phyloP scores from a whole-genome alignment of 768 basidiomycete species.

The Rickenella mellea region DNA sequence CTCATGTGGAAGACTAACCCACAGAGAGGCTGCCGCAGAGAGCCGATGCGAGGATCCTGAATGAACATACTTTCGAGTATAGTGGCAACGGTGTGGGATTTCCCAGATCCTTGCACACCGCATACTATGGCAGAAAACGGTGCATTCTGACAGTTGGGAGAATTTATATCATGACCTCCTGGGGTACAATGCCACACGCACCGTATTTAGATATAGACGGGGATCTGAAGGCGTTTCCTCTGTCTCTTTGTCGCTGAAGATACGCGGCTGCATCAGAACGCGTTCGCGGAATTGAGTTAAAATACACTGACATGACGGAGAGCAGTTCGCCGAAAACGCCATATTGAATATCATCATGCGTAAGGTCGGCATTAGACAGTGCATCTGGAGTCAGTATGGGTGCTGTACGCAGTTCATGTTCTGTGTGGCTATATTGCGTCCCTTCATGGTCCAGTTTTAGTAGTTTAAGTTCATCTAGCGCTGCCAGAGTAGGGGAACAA shows the following conservation, averaged over 20 bases:
- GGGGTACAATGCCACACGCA: constrained; percentile 19
- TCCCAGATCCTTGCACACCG: constrained; percentile 70
- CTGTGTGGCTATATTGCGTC: too few species aligned
- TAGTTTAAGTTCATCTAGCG: too few species aligned
- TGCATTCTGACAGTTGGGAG: constrained; percentile 40
- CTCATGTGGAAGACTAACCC: constrained; percentile 66
- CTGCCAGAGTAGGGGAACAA: too few species aligned
- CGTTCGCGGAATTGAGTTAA: not conserved
- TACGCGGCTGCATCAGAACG: not conserved
- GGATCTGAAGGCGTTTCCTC: constrained; percentile 30
- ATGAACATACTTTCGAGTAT: constrained; percentile 66
- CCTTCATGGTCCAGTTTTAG: too few species aligned
- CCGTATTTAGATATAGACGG: constrained; percentile 61
- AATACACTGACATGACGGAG: constrained; percentile 32
- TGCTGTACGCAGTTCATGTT: constrained; percentile 35
- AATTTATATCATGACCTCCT: not conserved
- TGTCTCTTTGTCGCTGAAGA: constrained; percentile 24
- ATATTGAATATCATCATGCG: constrained; percentile 38
- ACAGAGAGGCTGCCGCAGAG: constrained; percentile 40
- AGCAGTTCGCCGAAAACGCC: constrained; percentile 49
- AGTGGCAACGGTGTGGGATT: constrained; percentile 63
- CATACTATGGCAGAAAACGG: constrained; percentile 72
- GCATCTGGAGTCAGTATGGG: constrained; percentile 46
- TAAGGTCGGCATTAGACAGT: constrained; percentile 21
- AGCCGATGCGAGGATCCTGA: constrained; percentile 41